Percentiles rank a stretch among this genome's conserved stretches.
Conservation (phyloP, 306 rosid species). For the Lupinus albus region DNA sequence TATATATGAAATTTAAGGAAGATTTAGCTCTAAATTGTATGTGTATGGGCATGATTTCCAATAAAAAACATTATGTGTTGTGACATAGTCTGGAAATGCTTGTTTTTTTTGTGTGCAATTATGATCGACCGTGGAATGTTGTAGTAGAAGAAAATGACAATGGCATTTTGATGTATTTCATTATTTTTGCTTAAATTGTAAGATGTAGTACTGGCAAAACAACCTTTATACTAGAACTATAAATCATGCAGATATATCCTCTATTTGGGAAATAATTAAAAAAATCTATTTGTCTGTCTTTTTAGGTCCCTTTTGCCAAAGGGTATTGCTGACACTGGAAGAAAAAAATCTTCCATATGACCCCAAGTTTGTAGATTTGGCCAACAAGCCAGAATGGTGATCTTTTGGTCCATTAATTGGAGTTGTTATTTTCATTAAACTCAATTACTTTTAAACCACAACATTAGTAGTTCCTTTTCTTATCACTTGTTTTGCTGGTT, state of each 20-base stretch:
- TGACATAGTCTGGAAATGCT: no score
- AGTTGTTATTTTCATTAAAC: not conserved
- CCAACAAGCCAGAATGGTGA: constrained; percentile 90
- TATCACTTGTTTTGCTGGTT: constrained; percentile 30
- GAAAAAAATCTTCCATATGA: constrained; percentile 90
- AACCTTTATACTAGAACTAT: not conserved
- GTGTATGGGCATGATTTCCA: no score
- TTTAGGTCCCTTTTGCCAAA: constrained; percentile 88
- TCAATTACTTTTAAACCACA: not conserved
- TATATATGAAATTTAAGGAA: no score
- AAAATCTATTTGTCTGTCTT: not conserved
- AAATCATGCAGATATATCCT: constrained; percentile 13
- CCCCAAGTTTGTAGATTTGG: constrained; percentile 72
- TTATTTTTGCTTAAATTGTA: no score
- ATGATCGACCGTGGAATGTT: not conserved
- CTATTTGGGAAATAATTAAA: constrained; percentile 6
- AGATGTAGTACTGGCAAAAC: not conserved
- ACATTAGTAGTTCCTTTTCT: constrained; percentile 15
- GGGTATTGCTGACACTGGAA: constrained; percentile 84
- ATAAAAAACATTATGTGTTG: no score
- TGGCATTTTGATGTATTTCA: not conserved
- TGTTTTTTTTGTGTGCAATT: no score
- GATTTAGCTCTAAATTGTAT: no score
- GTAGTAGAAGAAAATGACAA: not conserved
- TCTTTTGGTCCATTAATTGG: constrained; percentile 33